Conservation (phyloP, 1,139 yeast genomes). For the Yamadazyma friedrichii region DNA sequence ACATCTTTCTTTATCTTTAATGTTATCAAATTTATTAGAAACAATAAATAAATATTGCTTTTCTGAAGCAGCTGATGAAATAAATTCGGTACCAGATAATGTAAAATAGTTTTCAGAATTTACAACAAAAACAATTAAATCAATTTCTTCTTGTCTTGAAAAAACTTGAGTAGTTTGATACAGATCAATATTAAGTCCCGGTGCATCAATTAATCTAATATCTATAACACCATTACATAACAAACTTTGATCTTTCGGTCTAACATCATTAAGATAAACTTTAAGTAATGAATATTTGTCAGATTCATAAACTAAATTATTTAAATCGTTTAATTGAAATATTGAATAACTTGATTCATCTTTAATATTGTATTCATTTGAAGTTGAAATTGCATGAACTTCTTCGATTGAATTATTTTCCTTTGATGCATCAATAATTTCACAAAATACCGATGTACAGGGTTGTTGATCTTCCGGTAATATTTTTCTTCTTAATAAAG, state of each 20-base stretch:
- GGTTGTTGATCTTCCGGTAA: conserved; percentile 98
- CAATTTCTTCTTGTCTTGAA: conserved; percentile 96
- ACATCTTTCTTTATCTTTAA: conserved; percentile 78
- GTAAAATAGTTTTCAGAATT: conserved; percentile 97
- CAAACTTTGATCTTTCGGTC: conserved; percentile 69
- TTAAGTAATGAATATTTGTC: conserved; percentile 73
- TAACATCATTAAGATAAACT: conserved; percentile 75
- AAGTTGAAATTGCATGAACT: conserved; percentile 81
- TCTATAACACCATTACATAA: conserved; percentile 90
- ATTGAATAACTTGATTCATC: conserved; percentile 67
- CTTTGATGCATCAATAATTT: conserved; percentile 74
- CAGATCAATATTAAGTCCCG: conserved; percentile 92
- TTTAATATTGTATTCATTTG: conserved; percentile 47
- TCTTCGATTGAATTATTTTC: conserved; percentile 79
- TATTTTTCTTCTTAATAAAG: conserved; percentile 71
- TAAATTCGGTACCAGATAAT: conserved; percentile 89
- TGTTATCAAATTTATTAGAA: conserved; percentile 86
- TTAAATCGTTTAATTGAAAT: conserved; percentile 54
- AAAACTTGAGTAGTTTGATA: conserved; percentile 94
- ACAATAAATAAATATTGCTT: conserved; percentile 91
- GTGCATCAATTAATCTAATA: conserved; percentile 91
- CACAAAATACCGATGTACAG: conserved; percentile 94
- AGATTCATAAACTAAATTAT: conserved; percentile 69
- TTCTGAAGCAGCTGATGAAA: conserved; percentile 87
- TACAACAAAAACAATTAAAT: conserved; percentile 92